Evolutionary conservation across 2,329 filamentous ascomycete genomes (phyloP).

Genomic region (Pestalotiopsis sp.): DNA sequence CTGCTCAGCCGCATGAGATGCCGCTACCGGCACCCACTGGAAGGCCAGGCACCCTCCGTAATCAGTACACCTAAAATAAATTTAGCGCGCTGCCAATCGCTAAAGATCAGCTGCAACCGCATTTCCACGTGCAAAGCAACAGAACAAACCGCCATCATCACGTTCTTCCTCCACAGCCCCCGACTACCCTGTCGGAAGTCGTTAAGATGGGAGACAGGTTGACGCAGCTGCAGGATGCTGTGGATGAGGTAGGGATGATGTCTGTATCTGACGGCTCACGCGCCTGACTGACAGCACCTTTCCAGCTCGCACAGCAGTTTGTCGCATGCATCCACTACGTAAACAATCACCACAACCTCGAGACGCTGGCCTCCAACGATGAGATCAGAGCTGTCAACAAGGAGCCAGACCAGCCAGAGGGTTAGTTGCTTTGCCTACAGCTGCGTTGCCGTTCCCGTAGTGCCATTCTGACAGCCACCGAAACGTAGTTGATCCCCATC

Average conservation of each 20-base stretch:
- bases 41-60: too few relatives aligned
- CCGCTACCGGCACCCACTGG: too few relatives aligned
- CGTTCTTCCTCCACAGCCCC: background rate
- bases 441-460: background rate
- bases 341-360: slow-evolving; percentile 69
- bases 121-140: background rate
- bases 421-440: slow-evolving; percentile 31
- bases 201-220: slow-evolving; percentile 70
- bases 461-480: slow-evolving; percentile 15
- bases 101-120: too few relatives aligned
- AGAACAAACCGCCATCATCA: background rate
- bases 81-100: too few relatives aligned
- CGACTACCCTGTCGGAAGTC: background rate
- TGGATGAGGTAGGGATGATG: slow-evolving; percentile 66
- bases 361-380: slow-evolving; percentile 59
- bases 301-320: slow-evolving; percentile 69
- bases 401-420: slow-evolving; percentile 53
- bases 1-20: too few relatives aligned
- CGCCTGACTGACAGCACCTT: slow-evolving; percentile 10
- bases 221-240: slow-evolving; percentile 82
- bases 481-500: slow-evolving; percentile 59
- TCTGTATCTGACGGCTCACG: background rate
- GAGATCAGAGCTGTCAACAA: slow-evolving; percentile 62
- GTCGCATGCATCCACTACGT: slow-evolving; percentile 69
- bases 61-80: too few relatives aligned